phyloP scores from a whole-genome alignment of 176 grass and related monocot species.

The Cenchrus americanus region DNA sequence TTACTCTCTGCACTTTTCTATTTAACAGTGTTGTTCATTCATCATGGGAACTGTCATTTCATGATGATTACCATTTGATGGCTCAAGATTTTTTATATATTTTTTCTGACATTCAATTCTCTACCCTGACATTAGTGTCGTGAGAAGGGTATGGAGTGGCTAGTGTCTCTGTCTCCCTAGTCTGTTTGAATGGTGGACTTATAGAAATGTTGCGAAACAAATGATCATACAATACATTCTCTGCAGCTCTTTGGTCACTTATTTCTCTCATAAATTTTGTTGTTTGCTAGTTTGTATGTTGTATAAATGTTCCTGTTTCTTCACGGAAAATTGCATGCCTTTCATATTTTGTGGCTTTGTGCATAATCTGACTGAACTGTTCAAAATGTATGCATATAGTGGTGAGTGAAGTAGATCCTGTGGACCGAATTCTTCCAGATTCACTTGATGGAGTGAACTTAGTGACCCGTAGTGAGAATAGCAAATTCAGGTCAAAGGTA shows the following conservation, averaged over 20 bases:
- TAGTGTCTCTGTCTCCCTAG: background rate
- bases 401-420: slow-evolving; percentile 33
- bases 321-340: background rate
- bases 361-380: slow-evolving; percentile 31
- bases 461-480: slow-evolving; percentile 43
- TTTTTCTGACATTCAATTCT: background rate
- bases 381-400: slow-evolving; percentile 32
- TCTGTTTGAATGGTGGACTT: background rate
- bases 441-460: slow-evolving; percentile 46
- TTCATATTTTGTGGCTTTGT: slow-evolving; percentile 10
- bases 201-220: background rate
- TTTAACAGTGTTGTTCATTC: background rate
- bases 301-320: background rate
- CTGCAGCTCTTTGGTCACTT: background rate
- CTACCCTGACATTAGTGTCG: background rate
- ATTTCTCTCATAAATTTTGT: slow-evolving; percentile 15
- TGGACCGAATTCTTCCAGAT: slow-evolving; percentile 47
- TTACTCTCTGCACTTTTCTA: background rate
- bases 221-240: background rate
- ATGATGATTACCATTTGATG: background rate
- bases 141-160: background rate
- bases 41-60: background rate
- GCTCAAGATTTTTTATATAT: background rate
- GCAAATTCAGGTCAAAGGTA: slow-evolving; percentile 57
- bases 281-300: background rate